A percentile compares a stretch with the other conserved stretches of the same genome.
phyloP scores from a whole-genome alignment of 495 filamentous ascomycete genomes.

The Trichocladium antarcticum region DNA sequence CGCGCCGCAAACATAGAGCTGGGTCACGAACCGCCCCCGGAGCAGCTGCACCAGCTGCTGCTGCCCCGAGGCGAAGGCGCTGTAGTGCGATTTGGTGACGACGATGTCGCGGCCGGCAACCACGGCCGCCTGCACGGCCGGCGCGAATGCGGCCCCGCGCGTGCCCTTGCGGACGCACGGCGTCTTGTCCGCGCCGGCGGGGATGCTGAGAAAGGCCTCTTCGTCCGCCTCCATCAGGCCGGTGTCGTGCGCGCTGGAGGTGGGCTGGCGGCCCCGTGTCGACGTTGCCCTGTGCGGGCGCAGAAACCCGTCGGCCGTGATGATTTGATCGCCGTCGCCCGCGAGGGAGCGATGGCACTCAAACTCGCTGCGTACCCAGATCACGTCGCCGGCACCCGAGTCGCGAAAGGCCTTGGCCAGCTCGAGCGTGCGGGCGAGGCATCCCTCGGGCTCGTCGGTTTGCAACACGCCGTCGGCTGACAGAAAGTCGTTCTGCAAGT shows the following conservation, averaged over 20 bases:
- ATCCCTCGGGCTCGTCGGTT: conserved; percentile 51
- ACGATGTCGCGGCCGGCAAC: conserved; percentile 51
- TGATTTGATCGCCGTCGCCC: conserved; percentile 41
- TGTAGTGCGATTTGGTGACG: conserved; percentile 75
- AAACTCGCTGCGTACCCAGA: conserved; percentile 78
- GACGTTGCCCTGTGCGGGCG: conserved; percentile 2
- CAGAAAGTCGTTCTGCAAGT: conserved; percentile 89
- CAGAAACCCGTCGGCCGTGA: conserved; percentile 27
- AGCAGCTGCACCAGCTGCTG: conserved; percentile 60
- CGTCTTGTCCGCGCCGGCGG: conserved; percentile 30
- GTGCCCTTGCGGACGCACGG: conserved; percentile 51
- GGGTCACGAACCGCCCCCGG: conserved; percentile 65
- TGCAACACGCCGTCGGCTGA: conserved; percentile 56
- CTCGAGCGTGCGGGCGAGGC: conserved; percentile 53
- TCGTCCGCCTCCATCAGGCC: conserved; percentile 26
- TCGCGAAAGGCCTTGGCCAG: conserved; percentile 63
- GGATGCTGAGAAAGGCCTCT: conserved; percentile 49
- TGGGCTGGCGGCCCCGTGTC: conserved; percentile 10
- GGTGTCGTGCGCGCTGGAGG: conserved; percentile 23
- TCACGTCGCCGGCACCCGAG: conserved; percentile 57
- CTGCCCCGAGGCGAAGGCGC: conserved; percentile 50
- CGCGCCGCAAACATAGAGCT: conserved; percentile 87
- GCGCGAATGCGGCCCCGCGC: conserved; percentile 55
- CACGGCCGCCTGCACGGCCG: conserved; percentile 45
- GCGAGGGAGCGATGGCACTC: conserved; percentile 43